phyloP scores from a whole-genome alignment of 495 filamentous ascomycete genomes.

The Annulohypoxylon stygium region DNA sequence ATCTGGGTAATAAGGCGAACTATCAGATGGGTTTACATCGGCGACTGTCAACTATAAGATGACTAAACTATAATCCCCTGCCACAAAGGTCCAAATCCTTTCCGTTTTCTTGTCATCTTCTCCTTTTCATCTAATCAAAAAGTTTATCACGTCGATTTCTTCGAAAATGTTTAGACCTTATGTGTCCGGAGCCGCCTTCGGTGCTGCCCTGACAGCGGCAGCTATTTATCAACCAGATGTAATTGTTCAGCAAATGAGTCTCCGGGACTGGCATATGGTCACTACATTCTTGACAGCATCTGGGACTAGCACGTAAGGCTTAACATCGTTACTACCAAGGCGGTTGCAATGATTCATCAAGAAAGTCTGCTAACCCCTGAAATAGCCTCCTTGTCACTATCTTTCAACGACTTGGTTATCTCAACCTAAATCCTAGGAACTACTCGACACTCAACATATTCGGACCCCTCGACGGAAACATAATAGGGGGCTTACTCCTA shows the following conservation, averaged over 20 bases:
- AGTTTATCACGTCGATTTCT: not conserved
- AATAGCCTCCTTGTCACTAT: constrained; percentile 51
- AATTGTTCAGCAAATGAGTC: constrained; percentile 66
- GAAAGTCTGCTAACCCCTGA: constrained; percentile 20
- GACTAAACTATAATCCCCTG: constrained; percentile 35
- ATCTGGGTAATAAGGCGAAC: constrained; percentile 17
- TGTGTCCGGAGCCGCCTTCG: constrained; percentile 65
- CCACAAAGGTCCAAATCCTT: constrained; percentile 7
- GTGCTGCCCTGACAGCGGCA: constrained; percentile 65
- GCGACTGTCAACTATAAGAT: constrained; percentile 34
- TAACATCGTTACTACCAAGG: not conserved
- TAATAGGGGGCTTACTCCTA: constrained; percentile 67
- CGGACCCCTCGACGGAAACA: constrained; percentile 64
- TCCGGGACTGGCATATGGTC: constrained; percentile 70
- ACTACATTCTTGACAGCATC: constrained; percentile 68
- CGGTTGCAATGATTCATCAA: not conserved
- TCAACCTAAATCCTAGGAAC: constrained; percentile 51
- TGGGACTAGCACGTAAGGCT: constrained; percentile 67
- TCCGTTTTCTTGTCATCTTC: not conserved
- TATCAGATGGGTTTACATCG: constrained; percentile 28
- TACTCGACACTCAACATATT: constrained; percentile 58
- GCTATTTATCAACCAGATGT: constrained; percentile 66
- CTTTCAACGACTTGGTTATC: constrained; percentile 50
- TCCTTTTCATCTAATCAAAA: not conserved
- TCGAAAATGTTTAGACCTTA: constrained; percentile 38